phyloP scores from a whole-genome alignment of 139 green algal genomes.

The Auxenochlorella pyrenoidosa region DNA sequence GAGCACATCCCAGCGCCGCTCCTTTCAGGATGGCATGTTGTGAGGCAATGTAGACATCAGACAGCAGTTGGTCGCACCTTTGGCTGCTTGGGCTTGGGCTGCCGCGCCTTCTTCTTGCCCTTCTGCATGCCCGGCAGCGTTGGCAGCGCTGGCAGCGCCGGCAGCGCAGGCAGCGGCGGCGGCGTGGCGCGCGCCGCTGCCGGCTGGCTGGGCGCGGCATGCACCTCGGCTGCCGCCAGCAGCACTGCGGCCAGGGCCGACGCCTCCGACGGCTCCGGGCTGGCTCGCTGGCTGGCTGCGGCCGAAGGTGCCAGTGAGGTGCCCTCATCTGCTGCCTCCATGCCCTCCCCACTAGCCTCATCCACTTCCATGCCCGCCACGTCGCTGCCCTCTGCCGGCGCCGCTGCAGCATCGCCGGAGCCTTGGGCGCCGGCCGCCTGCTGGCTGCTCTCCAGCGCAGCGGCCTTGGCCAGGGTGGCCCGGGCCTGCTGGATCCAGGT shows the following conservation, averaged over 20 bases:
- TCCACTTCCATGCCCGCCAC: not conserved
- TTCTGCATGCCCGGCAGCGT: not conserved
- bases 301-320: not conserved
- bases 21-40: too few relatives aligned
- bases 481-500: conserved; percentile 39
- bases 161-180: not conserved
- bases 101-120: not conserved
- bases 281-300: not conserved
- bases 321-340: not conserved
- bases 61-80: not conserved
- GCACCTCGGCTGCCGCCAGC: not conserved
- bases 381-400: not conserved
- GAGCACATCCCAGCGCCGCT: too few relatives aligned
- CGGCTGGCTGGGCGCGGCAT: not conserved
- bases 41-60: too few relatives aligned
- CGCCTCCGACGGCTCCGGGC: not conserved
- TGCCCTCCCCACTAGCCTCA: not conserved
- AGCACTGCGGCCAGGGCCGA: not conserved
- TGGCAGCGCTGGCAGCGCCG: not conserved
- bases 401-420: not conserved
- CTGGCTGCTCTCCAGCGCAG: not conserved
- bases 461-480: conserved; percentile 1
- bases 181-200: not conserved
- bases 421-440: not conserved
- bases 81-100: not conserved